Base-by-base conservation (phyloP, 106 monocot genomes). In the Cymbidium sinense region DNA sequence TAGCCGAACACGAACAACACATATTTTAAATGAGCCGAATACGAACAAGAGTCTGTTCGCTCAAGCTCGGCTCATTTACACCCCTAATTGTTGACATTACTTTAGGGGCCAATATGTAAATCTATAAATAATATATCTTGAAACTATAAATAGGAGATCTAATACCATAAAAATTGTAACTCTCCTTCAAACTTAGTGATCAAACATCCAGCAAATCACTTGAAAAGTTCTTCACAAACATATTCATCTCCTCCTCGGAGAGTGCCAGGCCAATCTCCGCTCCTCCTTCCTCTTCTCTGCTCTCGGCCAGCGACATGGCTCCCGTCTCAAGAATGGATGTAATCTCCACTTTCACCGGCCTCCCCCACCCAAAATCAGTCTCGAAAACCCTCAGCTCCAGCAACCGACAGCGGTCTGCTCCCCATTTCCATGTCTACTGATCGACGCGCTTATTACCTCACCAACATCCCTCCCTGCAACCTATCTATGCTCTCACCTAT, bases 361-460 rank as follows among this genome's bases (percentile, higher is more conserved):
- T 37, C 17, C 81, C 81, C 76, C 76, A 81, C 35, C 81, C 81
- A 35, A 81, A 81, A 37, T 81, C 81, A 25, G 36, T 23, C 81
- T 81, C 81, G 28, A 75, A 81, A 18, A 75, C 75, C 75, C 19
- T 13, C 29, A 81, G 73, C 75, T 74, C 62, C 80, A 4, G 75
- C 75, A 0, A 39, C 47, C 15, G 65, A 25, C 21, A 64, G 25
- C 4, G 67, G 31, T 9, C n/a, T 58, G 6, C 25, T 34, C 4
- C 3, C 34, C 18, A 55, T 7, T 7, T 74, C 74, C 11, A 21
- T 3, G 27, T 27, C 13, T 74, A 41, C 11, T 28, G 4, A 47
- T 27, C 28, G 15, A 11, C 11, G 0, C n/a, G 15, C 12, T 67
- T n/a, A 25, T 2, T 13, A 29, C 33, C 54, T 55, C 30, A 3